Conservation (phyloP, 1,284 basidiomycete species). For the Agroathelia rolfsii region DNA sequence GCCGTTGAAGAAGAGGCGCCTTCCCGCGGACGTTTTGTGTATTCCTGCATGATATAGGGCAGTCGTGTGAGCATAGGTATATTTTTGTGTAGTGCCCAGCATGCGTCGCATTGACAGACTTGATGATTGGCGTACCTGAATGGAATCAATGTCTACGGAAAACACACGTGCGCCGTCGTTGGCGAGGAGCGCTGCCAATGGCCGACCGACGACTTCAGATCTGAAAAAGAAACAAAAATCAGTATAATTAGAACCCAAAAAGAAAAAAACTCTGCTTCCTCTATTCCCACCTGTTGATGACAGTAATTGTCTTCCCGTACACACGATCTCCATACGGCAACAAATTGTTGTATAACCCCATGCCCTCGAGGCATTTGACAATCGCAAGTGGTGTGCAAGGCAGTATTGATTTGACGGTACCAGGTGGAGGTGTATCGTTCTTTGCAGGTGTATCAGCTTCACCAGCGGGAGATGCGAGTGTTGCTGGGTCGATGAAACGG, state of each 20-base stretch:
- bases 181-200: conserved; percentile 85
- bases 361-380: conserved; percentile 87
- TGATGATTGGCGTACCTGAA: conserved; percentile 47
- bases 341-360: conserved; percentile 88
- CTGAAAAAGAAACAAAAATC: conserved; percentile 27
- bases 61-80: neutral
- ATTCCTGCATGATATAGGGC: conserved; percentile 41
- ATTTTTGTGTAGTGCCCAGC: no score
- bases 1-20: conserved; percentile 25
- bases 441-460: conserved; percentile 25
- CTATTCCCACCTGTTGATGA: conserved; percentile 77
- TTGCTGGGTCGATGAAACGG: conserved; percentile 63
- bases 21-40: conserved; percentile 74
- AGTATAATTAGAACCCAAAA: conserved; percentile 1
- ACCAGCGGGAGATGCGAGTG: conserved; percentile 39
- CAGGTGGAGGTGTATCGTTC: conserved; percentile 61
- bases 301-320: conserved; percentile 87
- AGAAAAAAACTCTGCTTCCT: conserved; percentile 1
- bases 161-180: conserved; percentile 96
- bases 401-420: conserved; percentile 87
- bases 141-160: conserved; percentile 89
- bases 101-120: neutral
- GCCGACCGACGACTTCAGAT: conserved; percentile 93
- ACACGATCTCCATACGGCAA: conserved; percentile 92
- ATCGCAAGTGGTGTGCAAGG: conserved; percentile 96